These are phyloP conservation scores for Trichophyton verrucosum DNA, from an alignment of 2,329 filamentous ascomycete species.

Conservation along the genomic window DNA sequence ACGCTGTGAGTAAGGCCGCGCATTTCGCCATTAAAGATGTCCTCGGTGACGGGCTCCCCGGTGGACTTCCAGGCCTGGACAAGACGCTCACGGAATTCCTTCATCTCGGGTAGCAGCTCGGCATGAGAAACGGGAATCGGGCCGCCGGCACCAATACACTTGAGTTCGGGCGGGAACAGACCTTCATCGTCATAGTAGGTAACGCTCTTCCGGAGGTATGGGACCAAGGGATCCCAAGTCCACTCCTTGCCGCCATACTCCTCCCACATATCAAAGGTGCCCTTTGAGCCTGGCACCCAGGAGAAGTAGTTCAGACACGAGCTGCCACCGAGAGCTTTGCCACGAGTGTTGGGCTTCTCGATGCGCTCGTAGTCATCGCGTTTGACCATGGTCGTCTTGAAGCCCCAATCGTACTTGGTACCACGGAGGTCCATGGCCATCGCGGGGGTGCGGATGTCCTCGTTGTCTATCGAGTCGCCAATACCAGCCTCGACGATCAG, in stretches of 20 bases:
- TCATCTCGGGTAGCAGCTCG: slow-evolving; percentile 41
- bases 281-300: slow-evolving; percentile 47
- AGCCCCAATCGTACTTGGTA: slow-evolving; percentile 47
- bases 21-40: slow-evolving; percentile 43
- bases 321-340: slow-evolving; percentile 48
- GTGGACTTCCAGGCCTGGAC: slow-evolving; percentile 41
- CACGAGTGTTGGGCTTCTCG: slow-evolving; percentile 51
- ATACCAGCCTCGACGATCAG: slow-evolving; percentile 29
- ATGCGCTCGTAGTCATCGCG: slow-evolving; percentile 42
- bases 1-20: slow-evolving; percentile 41
- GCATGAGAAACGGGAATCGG: slow-evolving; percentile 45
- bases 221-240: slow-evolving; percentile 42
- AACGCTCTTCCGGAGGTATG: slow-evolving; percentile 45
- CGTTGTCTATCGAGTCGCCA: slow-evolving; percentile 38
- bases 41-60: slow-evolving; percentile 24
- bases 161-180: slow-evolving; percentile 35
- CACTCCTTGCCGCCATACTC: slow-evolving; percentile 39
- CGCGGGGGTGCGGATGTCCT: slow-evolving; percentile 43
- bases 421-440: slow-evolving; percentile 43
- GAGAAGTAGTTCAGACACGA: slow-evolving; percentile 52
- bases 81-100: slow-evolving; percentile 31
- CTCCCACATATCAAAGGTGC: slow-evolving; percentile 44
- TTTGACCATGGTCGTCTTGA: slow-evolving; percentile 50
- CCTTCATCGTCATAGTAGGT: slow-evolving; percentile 46
- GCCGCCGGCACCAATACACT: slow-evolving; percentile 41